A percentile compares a stretch with the other conserved stretches of the same genome.
Conservation (phyloP, 208 protist species). For the Acanthamoeba lenticulata region DNA sequence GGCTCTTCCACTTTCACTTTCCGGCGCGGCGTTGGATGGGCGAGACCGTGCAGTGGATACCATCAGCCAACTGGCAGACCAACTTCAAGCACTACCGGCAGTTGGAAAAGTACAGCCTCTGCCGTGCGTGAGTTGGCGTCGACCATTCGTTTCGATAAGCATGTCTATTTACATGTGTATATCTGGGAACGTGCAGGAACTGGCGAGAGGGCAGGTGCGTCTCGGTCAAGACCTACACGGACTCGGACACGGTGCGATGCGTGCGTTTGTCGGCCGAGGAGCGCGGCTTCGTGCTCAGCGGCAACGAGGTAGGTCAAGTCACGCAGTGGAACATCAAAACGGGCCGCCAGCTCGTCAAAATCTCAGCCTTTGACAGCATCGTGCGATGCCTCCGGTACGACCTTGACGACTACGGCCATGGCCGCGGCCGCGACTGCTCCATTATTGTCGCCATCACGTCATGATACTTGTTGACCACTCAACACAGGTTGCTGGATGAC, state of each 20-base stretch:
- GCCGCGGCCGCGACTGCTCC: background rate
- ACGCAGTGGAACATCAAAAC: slow-evolving; percentile 12
- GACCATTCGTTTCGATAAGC: background rate
- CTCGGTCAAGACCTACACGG: background rate
- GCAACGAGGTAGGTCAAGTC: background rate
- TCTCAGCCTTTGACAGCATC: background rate
- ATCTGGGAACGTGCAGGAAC: background rate
- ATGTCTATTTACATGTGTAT: background rate
- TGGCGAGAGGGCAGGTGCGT: background rate
- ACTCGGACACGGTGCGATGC: slow-evolving; percentile 16
- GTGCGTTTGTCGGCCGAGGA: slow-evolving; percentile 21
- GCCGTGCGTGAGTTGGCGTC: background rate
- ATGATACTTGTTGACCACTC: background rate
- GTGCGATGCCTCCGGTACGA: slow-evolving; percentile 19
- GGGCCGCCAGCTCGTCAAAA: background rate
- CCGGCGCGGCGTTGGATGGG: slow-evolving; percentile 34
- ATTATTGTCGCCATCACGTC: background rate
- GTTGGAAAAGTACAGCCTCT: background rate
- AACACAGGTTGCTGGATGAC: slow-evolving; percentile 6
- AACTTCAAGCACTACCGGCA: slow-evolving; percentile 23
- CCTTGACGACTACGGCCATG: background rate
- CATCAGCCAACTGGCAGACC: background rate
- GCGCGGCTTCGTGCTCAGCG: background rate
- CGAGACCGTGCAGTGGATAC: slow-evolving; percentile 34
- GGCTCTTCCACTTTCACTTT: slow-evolving; percentile 46